Conservation (phyloP, 129 eudicot genomes). For the Flaveria sonorensis region DNA sequence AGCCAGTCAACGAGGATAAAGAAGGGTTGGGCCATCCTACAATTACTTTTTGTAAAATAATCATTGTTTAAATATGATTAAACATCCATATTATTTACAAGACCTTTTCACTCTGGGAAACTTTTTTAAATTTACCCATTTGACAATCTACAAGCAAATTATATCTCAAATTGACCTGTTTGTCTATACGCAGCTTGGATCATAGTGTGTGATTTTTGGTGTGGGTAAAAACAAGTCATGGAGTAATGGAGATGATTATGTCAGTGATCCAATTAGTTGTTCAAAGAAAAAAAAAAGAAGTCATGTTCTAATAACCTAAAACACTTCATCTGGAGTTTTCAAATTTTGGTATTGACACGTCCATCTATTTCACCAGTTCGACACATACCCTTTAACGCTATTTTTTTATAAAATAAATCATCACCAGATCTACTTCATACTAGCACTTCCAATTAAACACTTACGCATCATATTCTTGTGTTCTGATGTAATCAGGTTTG, state of each 20-base stretch:
- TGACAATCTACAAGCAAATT: background rate
- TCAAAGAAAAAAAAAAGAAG: background rate
- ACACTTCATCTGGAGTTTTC: background rate
- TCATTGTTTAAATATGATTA: background rate
- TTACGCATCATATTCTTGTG: background rate
- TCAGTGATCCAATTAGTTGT: too few species aligned
- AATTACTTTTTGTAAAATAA: background rate
- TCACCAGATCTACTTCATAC: background rate
- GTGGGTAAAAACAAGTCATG: background rate
- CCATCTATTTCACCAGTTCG: background rate
- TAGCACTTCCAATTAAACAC: background rate
- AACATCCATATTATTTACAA: background rate
- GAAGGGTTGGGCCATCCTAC: background rate
- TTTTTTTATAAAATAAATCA: background rate
- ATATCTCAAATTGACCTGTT: background rate
- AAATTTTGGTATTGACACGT: background rate
- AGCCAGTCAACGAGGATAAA: background rate
- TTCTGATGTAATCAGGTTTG: conserved; percentile 56
- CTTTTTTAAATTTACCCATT: background rate
- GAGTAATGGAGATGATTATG: too few species aligned
- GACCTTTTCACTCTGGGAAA: background rate
- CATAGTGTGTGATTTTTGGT: background rate
- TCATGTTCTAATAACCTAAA: background rate
- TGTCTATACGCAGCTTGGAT: background rate
- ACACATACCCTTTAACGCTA: background rate